phyloP scores from a whole-genome alignment of 2,329 filamentous ascomycete species.

The Blastomyces silverae region DNA sequence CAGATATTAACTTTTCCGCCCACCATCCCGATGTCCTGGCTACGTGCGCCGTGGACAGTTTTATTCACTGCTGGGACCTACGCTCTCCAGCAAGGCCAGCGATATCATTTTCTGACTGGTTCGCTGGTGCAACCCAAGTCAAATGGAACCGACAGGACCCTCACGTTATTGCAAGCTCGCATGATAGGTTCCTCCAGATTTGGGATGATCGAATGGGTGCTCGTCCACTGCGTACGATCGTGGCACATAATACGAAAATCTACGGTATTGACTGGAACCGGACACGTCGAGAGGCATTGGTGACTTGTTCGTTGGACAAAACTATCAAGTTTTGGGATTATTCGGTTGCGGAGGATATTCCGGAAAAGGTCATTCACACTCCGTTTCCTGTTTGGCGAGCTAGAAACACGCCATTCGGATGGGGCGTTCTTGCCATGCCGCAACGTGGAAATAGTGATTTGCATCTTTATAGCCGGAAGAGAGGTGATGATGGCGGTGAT shows the following conservation, averaged over 20 bases:
- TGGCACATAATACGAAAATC: conserved; percentile 85
- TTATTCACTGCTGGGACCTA: conserved; percentile 88
- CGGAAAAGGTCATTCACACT: conserved; percentile 71
- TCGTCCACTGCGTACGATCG: conserved; percentile 72
- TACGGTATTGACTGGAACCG: conserved; percentile 95
- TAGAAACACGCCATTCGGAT: conserved; percentile 82
- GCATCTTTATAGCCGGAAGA: conserved; percentile 68
- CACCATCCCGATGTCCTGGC: conserved; percentile 84
- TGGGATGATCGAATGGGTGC: conserved; percentile 83
- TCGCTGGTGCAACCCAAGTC: conserved; percentile 86
- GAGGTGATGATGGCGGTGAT: conserved; percentile 30
- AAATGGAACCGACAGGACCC: conserved; percentile 87
- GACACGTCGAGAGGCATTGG: conserved; percentile 61
- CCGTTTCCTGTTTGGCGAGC: conserved; percentile 87
- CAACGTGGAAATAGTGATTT: conserved; percentile 80
- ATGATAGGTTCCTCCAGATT: conserved; percentile 78
- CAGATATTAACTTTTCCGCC: conserved; percentile 92
- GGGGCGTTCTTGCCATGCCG: conserved; percentile 81
- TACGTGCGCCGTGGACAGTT: conserved; percentile 88
- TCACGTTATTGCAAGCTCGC: conserved; percentile 82
- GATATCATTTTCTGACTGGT: conserved; percentile 84
- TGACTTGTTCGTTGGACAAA: conserved; percentile 84
- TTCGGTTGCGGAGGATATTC: conserved; percentile 53
- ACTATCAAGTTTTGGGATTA: conserved; percentile 95
- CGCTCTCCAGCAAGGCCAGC: conserved; percentile 65